Conservation (phyloP, 208 protist species). For the Trypanosoma rangeli region DNA sequence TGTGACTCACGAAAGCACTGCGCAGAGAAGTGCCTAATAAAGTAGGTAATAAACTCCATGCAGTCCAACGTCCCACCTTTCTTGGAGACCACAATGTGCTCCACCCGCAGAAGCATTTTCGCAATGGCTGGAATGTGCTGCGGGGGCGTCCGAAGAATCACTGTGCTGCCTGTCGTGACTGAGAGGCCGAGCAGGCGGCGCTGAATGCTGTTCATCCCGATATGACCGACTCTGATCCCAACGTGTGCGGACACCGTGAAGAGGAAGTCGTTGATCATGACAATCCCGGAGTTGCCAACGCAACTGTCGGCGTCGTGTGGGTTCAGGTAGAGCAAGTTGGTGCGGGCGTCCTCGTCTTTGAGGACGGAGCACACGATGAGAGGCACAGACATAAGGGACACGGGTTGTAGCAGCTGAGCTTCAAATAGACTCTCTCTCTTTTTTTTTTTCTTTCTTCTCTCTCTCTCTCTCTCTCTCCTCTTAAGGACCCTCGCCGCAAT, state of each 20-base stretch:
- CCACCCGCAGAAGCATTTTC: conserved; percentile 44
- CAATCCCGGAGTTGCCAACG: conserved; percentile 20
- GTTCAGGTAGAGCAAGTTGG: conserved; percentile 70
- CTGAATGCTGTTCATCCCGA: conserved; percentile 83
- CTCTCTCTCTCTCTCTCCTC: too few relatives aligned
- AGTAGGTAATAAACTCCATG: conserved; percentile 48
- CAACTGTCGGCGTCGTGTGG: conserved; percentile 18
- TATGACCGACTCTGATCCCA: conserved; percentile 37
- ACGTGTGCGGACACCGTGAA: conserved; percentile 43
- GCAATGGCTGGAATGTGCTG: conserved; percentile 32
- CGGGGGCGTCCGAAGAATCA: conserved; percentile 30
- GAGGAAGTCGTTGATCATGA: conserved; percentile 62
- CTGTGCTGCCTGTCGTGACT: conserved; percentile 51
- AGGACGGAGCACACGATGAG: conserved; percentile 27
- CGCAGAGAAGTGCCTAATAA: conserved; percentile 43
- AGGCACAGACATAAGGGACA: conserved; percentile 16
- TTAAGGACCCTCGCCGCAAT: too few relatives aligned
- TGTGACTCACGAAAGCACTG: conserved; percentile 68
- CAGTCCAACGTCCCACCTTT: conserved; percentile 65
- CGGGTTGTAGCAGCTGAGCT: conserved; percentile 11
- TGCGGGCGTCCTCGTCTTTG: conserved; percentile 52
- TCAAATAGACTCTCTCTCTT: not conserved
- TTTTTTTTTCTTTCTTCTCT: too few relatives aligned
- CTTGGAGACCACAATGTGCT: conserved; percentile 55
- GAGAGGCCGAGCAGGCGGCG: conserved; percentile 63